These are phyloP conservation scores for Trichoderma hamatum DNA, from an alignment of 2,329 filamentous ascomycete genomes.

Conservation along the genomic window DNA sequence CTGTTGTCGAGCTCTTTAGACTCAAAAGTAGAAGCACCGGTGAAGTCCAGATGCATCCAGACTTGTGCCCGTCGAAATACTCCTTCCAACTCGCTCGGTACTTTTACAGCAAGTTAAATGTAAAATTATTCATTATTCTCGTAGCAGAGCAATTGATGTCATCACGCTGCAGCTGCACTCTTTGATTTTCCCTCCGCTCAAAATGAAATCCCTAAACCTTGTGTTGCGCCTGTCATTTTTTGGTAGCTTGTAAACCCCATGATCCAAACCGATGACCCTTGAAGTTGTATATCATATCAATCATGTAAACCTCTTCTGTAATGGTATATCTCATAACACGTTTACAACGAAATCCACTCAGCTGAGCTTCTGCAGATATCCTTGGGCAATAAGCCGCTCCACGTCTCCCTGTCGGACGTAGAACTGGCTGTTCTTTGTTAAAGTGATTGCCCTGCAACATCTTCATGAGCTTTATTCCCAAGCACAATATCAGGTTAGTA, in stretches of 20 bases:
- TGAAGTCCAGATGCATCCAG: neutral
- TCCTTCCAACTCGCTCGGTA: neutral
- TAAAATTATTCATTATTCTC: neutral
- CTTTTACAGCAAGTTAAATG: neutral
- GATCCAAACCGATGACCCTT: neutral
- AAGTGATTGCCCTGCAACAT: conserved; percentile 75
- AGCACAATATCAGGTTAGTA: conserved; percentile 28
- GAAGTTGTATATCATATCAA: neutral
- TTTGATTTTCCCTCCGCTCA: neutral
- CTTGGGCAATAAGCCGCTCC: conserved; percentile 89
- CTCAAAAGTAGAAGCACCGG: neutral
- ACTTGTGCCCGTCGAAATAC: neutral
- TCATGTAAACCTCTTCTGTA: neutral
- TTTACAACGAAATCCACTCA: conserved; percentile 50
- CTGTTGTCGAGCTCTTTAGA: neutral
- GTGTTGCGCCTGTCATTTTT: neutral
- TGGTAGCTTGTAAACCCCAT: neutral
- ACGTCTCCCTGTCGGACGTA: conserved; percentile 96
- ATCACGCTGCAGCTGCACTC: neutral
- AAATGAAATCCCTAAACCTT: too few relatives aligned
- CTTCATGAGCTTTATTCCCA: conserved; percentile 24
- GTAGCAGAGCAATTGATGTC: neutral
- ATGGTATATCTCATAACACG: neutral
- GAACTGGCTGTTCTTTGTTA: conserved; percentile 98
- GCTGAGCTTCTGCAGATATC: conserved; percentile 87